Evolutionary conservation across 2,329 filamentous ascomycete genomes (phyloP), one percentile per base, ranked within the genome.

Genomic region (Sporothrix phasma): DNA sequence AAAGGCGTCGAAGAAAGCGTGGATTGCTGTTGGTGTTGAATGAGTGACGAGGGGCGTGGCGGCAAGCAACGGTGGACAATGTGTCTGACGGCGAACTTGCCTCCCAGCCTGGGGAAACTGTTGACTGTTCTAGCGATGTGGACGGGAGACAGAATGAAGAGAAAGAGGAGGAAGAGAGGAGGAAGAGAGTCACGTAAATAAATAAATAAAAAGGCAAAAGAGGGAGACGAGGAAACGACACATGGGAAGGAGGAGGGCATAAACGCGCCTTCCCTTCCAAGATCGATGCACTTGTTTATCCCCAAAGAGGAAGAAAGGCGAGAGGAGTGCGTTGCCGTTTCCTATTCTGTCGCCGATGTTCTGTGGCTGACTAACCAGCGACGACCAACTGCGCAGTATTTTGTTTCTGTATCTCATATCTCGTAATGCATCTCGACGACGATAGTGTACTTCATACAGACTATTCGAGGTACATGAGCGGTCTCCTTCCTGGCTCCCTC

Each of bases 251-350:
- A 24, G 24, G 60, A 24, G 19, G 46, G 24, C 17, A 6, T 37
- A 31, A 15, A 15, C 15, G 46, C 31, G 24, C 37, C 46, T 53
- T 43, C 34, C 60, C n/a, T 43, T n/a, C 31, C 22, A 22, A 61
- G 24, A 61, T 51, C 19, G 51, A 49, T 61, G 31, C 45, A 61
- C 29, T 26, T 26, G 26, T 61, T 43, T 47, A n/a, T 24, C 10
- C 59, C 45, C 59, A 49, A 49, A 61, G 43, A 13, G 47, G 39
- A 54, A 31, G 61, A 62, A 53, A 62, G 60, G 54, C 46, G 22
- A 41, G 46, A 39, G 19, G 34, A 31, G 34, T 61, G 60, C 46
- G 37, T 19, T 22, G 60, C 34, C 19, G 60, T 31, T 62, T 53
- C 46, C 34, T 62, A 19, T 61, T 39, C 22, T 49, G 17, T 19